phyloP scores from a whole-genome alignment of 768 basidiomycete genomes.

The Mycena indigotica region DNA sequence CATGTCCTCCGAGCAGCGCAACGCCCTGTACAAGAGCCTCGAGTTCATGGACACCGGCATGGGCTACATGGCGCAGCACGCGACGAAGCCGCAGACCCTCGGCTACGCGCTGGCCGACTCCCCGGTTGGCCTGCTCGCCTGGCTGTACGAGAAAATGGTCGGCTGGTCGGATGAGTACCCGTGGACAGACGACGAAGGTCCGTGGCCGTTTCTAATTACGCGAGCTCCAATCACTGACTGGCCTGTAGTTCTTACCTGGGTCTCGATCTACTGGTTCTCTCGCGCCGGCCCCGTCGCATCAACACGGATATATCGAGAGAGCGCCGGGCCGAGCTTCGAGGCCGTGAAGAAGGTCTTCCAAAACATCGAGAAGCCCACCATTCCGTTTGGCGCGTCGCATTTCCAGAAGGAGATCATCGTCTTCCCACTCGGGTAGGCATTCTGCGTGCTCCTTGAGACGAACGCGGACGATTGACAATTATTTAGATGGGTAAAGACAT shows the following conservation, averaged over 20 bases:
- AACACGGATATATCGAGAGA: slow-evolving; percentile 60
- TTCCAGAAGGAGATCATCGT: slow-evolving; percentile 55
- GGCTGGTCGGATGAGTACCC: slow-evolving; percentile 54
- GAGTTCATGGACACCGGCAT: slow-evolving; percentile 27
- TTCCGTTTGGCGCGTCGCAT: slow-evolving; percentile 52
- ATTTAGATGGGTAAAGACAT: slow-evolving; percentile 44
- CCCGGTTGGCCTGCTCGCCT: slow-evolving; percentile 55
- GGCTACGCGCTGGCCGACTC: slow-evolving; percentile 61
- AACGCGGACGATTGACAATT: background rate
- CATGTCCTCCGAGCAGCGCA: slow-evolving; percentile 32
- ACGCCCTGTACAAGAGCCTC: slow-evolving; percentile 35
- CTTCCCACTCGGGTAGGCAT: background rate
- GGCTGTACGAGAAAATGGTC: slow-evolving; percentile 57
- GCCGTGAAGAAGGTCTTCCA: background rate
- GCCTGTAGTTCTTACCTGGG: slow-evolving; percentile 54
- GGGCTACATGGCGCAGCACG: slow-evolving; percentile 42
- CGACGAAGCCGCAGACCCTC: slow-evolving; percentile 54
- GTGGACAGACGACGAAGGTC: slow-evolving; percentile 61
- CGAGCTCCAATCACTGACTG: background rate
- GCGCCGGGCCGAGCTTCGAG: slow-evolving; percentile 5
- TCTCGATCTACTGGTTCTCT: slow-evolving; percentile 63
- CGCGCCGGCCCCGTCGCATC: slow-evolving; percentile 59
- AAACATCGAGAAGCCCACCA: slow-evolving; percentile 10
- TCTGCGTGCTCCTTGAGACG: background rate
- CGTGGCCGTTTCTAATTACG: background rate